A percentile compares a stretch with the other conserved stretches of the same genome.
Conservation (phyloP, 805 yeast species). For the Cyberlindnera petersonii region DNA sequence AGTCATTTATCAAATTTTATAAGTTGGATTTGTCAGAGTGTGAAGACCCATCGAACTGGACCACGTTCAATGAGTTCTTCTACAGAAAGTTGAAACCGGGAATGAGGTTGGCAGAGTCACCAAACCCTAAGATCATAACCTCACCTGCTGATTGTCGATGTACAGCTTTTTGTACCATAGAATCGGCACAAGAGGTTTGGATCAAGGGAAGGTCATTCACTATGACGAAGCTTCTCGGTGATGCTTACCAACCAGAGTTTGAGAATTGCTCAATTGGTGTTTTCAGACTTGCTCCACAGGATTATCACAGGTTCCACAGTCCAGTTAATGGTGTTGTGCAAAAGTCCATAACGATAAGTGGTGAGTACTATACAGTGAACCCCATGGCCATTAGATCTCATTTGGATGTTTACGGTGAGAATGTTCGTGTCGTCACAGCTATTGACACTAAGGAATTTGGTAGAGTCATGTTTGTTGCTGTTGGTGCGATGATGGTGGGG, state of each 20-base stretch:
- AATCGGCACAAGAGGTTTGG: constrained; percentile 74
- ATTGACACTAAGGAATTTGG: constrained; percentile 78
- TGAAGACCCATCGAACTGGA: constrained; percentile 44
- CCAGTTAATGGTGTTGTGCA: constrained; percentile 79
- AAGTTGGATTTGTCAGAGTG: constrained; percentile 74
- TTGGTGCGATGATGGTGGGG: constrained; percentile 99
- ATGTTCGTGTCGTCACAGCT: constrained; percentile 74
- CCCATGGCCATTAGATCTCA: constrained; percentile 94
- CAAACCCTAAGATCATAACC: constrained; percentile 12
- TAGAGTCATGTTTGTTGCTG: constrained; percentile 67
- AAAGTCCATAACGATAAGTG: constrained; percentile 65
- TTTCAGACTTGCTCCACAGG: constrained; percentile 94
- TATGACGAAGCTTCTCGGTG: constrained; percentile 53
- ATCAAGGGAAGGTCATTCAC: constrained; percentile 81
- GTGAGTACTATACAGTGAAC: constrained; percentile 93
- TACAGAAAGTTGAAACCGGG: constrained; percentile 71
- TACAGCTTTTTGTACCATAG: constrained; percentile 58
- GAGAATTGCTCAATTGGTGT: constrained; percentile 57
- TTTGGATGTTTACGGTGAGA: constrained; percentile 90
- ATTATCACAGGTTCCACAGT: constrained; percentile 88
- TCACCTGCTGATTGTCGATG: constrained; percentile 84
- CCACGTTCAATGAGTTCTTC: constrained; percentile 85
- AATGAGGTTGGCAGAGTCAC: constrained; percentile 63
- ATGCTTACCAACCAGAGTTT: constrained; percentile 37
- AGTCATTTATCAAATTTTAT: constrained; percentile 78